Base-by-base conservation (phyloP, 176 grass and related monocot species). In the Secale cereale region DNA sequence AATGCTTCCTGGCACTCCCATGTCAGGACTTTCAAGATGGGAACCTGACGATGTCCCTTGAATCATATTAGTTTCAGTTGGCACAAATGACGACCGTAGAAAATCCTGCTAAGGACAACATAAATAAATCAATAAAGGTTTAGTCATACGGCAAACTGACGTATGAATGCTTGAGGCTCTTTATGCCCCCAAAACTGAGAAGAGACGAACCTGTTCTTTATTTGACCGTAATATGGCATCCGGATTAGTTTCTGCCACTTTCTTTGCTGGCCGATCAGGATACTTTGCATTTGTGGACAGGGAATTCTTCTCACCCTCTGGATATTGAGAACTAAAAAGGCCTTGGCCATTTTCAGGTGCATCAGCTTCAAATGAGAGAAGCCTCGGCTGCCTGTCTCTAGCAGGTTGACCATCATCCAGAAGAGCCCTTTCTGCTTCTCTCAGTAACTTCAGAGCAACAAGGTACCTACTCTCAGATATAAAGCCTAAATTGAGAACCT, bases 401-500 rank as follows among this genome's bases (percentile, higher is more conserved):
- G 88, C 62, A 76, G 87, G 60, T 65, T 74, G 71, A 59, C 87
- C 90, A 84, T 86, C 88, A 83, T 87, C 88, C 50, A 98, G 89
- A 82, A 98, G 86, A 92, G 85, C 83, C 43, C 79, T 92, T 76
- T 98, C 97, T 27, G 87, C 87, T 78, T 98, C 93, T 65, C 80
- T 88, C 36, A 98, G 77, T 83, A 98, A 92, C 86, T 93, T 94
- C 57, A 95, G 73, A 79, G 94, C 81, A 87, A 98, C 88, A 65
- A 92, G 88, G 73, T 93, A 94, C 75, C 97, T 93, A 88, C 89
- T 88, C 83, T 95, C 97, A 30, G 97, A 94, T 41, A 90, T 77
- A 80, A 95, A 90, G 68, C 91, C 97, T 74, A 98, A 85, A 86
- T 98, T 94, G 65, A 89, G 77, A 68, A 94, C 56, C 71, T 94